Evolutionary conservation across 2,329 filamentous ascomycete genomes (phyloP), one percentile per base, ranked within the genome.

Genomic region (Dendrostoma leiphaemia): DNA sequence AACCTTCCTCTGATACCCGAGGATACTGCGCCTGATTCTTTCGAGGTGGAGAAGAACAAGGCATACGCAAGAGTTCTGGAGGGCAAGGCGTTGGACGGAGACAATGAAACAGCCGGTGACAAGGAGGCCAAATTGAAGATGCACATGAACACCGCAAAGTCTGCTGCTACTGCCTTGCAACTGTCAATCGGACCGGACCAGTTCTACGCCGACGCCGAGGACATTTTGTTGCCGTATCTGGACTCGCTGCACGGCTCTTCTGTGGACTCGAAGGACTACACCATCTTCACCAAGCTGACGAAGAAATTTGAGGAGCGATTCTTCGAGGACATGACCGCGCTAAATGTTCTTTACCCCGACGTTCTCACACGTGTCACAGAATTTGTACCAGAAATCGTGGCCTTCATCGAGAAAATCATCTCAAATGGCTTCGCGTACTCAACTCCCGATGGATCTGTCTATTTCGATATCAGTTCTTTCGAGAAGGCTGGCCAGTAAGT

Each of bases 381-480:
- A 64, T 97, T 94, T 63, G 89, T 93, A 4, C 85, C 86, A 0
- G 86, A 96, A 65, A 97, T 97, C 65, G 90, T 89, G 43, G 76
- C 81, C 9, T 97, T 96, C 59, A 90, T 97, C 0, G 82, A 93
- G 64, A 84, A 82, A 60, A 90, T 96, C 53, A 84, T 95, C 21
- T 75, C 88, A 48, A 96, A 96, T 66, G 88, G 89, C 0, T 97
- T 92, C 62, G 93, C 87, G 2, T 97, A 97, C 61, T 80, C 84
- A 64, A 74, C 79, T 2, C 21, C 65, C 0, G 89, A 94, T 62
- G 92, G 91, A 0, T 96, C 90, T 0, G 91, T 97, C 0, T 97
- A 97, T 71, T 97, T 97, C 60, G 93, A 97, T 64, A 97, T 96
- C 60, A 77, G 80, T 4, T 84, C 89, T 0, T 97, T 96, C 65